These are phyloP conservation scores for Stemphylium beticola DNA, from an alignment of 2,329 filamentous ascomycete genomes.

Conservation along the genomic window DNA sequence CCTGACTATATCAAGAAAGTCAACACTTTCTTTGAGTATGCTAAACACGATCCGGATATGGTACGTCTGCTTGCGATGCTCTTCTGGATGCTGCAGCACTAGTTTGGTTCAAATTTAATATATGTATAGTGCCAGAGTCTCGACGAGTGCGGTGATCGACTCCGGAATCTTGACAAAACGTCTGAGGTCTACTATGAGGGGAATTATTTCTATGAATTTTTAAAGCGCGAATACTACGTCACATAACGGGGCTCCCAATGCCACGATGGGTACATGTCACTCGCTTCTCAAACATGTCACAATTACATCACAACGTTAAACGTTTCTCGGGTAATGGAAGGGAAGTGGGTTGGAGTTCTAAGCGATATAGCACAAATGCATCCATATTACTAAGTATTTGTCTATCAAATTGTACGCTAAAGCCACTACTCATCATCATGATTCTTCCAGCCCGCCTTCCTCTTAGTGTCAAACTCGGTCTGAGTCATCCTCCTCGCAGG, in stretches of 20 bases:
- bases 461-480: conserved; percentile 12
- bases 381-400: background rate
- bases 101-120: background rate
- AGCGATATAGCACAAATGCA: background rate
- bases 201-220: conserved; percentile 22
- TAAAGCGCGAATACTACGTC: conserved; percentile 34
- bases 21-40: conserved; percentile 31
- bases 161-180: background rate
- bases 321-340: background rate
- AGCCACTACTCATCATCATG: background rate
- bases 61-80: conserved; percentile 10
- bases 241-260: background rate
- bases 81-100: background rate
- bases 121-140: conserved; percentile 24
- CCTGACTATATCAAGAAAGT: conserved; percentile 9
- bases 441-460: conserved; percentile 20
- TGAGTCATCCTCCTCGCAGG: conserved; percentile 8
- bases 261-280: too few species aligned
- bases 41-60: conserved; percentile 28
- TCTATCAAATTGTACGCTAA: background rate
- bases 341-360: background rate
- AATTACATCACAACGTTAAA: background rate
- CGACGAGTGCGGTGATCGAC: conserved; percentile 18
- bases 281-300: too few species aligned
- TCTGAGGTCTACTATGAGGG: conserved; percentile 24